Base-by-base conservation (phyloP, 2,329 filamentous ascomycete genomes). In the Monosporascus sp. region DNA sequence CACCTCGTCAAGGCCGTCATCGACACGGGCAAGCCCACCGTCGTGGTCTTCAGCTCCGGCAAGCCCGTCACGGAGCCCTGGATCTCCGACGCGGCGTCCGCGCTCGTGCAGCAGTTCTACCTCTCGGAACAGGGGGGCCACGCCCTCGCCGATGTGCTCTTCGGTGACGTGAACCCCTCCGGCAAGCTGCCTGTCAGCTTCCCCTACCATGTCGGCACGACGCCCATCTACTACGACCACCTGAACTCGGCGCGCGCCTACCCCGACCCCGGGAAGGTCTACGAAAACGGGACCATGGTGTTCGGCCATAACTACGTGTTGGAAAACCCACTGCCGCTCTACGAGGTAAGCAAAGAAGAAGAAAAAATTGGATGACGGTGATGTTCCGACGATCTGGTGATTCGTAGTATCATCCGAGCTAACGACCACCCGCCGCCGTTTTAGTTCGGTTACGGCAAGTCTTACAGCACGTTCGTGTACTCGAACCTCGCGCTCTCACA, bases 41-140 rank as follows among this genome's bases (percentile, higher is more conserved):
- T 89, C 37, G 83, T 89, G 5, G 82, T 89, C 14, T 85, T 82
- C 69, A 82, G 79, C 57, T 85, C 80, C 9, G 87, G 87, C 46
- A 91, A 89, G 65, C 87, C 87, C 3, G 72, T 91, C 54, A 87
- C 86, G 0, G 86, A 89, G 66, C 77, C 84, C 5, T 90, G 87
- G 87, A 86, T 90, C 64, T 84, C 83, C 0, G 74, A 80, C 35
- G 76, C 78, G 26, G 84, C 87, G 0, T 75, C 82, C 0, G 86
- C 85, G 0, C 76, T 91, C 0, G 72, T 90, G 0, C 87, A 90
- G 64, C 86, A 89, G 67, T 90, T 90, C 70, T 91, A 90, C 61
- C 85, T 85, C 7, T 85, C 83, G 0, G 85, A 89, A 61, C 74
- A 88, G 70, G 85, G 85, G 24, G 85, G 86, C 0, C 73, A 84